Base-by-base conservation (phyloP, 2,329 filamentous ascomycete genomes). In the Botrytis aclada region DNA sequence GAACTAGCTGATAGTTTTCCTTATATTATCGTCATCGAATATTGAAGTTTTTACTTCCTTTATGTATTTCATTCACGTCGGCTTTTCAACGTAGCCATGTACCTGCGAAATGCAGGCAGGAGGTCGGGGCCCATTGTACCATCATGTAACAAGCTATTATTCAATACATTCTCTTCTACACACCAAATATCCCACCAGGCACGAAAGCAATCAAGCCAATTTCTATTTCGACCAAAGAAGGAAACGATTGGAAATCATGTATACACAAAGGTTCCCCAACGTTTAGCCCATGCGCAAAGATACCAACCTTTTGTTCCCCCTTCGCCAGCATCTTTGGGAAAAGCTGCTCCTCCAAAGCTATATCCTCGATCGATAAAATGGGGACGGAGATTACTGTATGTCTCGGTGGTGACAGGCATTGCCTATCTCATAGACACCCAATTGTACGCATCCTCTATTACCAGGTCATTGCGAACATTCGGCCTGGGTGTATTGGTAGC, bases 401-500 rank as follows among this genome's bases (percentile, higher is more conserved):
- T 92, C 62, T 86, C 89, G 1, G 82, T 87, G 45, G 82, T 89
- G 5, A 84, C 88, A 51, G 93, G 90, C 43, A 80, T 86, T 9
- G 81, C 90, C 70, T 97, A 93, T 81, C 82, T 88, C 16, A 79
- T 91, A 74, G 96, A 99, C 83, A 87, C 83, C 22, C 87, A 92
- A 76, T 86, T 93, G 80, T 97, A 96, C 82, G 93, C 94, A 69
- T 91, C 93, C 0, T 92, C 93, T 20, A 84, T 97, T 39, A 89
- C 88, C 54, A 92, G 96, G 72, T 95, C 93, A 37, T 82, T 92
- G 60, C 91, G 92, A 60, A 98, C 96, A 0, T 97, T 98, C 81
- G 86, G 87, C 58, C 89, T 89, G 4, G 95, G 94, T 12, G 84
- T 97, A 18, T 80, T 95, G 63, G 92, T 97, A 25, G 95, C 95